Conservation (phyloP, 2,329 filamentous ascomycete species). For the Paraphaeosphaeria minitans region DNA sequence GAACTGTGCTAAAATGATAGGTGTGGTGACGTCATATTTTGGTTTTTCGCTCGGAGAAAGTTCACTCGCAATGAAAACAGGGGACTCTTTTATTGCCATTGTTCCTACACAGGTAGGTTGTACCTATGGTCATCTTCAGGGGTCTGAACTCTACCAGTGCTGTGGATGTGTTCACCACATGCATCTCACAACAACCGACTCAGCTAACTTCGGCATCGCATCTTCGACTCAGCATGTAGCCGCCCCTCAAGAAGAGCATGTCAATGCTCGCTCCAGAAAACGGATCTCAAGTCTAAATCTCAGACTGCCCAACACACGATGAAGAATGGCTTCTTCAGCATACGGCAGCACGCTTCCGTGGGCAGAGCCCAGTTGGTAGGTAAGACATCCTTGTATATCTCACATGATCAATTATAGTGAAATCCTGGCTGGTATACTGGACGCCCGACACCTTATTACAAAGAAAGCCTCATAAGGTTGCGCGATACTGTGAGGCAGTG, state of each 20-base stretch:
- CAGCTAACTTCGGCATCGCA: background rate
- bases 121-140: no score
- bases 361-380: slow-evolving; percentile 40
- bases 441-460: slow-evolving; percentile 40
- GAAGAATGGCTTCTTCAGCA: slow-evolving; percentile 19
- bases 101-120: no score
- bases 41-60: no score
- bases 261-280: background rate
- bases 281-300: background rate
- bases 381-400: slow-evolving; percentile 8
- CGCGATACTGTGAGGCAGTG: slow-evolving; percentile 36
- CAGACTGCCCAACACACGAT: background rate
- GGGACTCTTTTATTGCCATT: no score
- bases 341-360: slow-evolving; percentile 39
- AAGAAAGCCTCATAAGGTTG: slow-evolving; percentile 34
- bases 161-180: background rate
- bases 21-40: no score
- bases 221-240: background rate
- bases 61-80: no score
- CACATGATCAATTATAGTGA: background rate
- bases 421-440: slow-evolving; percentile 33
- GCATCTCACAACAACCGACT: background rate
- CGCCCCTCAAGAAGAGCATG: background rate
- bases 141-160: no score
- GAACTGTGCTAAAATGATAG: no score